These are phyloP conservation scores for Thermothielavioides terrestris DNA, from an alignment of 495 filamentous ascomycete genomes.

Conservation along the genomic window DNA sequence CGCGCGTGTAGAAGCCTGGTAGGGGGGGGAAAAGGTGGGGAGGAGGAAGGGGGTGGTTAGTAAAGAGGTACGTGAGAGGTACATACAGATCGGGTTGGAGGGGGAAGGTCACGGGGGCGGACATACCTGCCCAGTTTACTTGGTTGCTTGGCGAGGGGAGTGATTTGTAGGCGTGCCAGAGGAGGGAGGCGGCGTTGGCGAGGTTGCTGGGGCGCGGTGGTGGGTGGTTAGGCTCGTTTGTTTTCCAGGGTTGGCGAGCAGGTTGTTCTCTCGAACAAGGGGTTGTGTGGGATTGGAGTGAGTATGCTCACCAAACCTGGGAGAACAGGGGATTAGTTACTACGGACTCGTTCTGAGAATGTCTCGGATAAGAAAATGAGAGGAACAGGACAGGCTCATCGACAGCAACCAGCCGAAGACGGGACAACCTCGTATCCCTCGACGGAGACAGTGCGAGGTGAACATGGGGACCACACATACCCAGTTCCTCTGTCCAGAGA, in stretches of 20 bases:
- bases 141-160: slow-evolving; percentile 61
- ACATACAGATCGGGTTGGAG: not conserved
- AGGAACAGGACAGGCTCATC: too few species aligned
- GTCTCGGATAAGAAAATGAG: not conserved
- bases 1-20: slow-evolving; percentile 70
- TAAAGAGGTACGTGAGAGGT: slow-evolving; percentile 7
- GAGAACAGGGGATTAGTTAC: not conserved
- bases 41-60: not conserved
- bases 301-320: not conserved
- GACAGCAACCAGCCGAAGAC: too few species aligned
- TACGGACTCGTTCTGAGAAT: not conserved
- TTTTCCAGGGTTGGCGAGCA: not conserved
- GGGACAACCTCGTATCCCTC: too few species aligned
- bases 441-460: too few species aligned
- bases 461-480: slow-evolving; percentile 37
- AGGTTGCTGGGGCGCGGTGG: slow-evolving; percentile 53
- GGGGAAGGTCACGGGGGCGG: not conserved
- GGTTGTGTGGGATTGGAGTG: slow-evolving; percentile 10
- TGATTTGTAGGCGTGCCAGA: slow-evolving; percentile 78
- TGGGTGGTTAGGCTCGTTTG: not conserved
- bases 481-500: slow-evolving; percentile 81
- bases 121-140: slow-evolving; percentile 78
- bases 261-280: not conserved
- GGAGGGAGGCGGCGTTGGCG: slow-evolving; percentile 71
- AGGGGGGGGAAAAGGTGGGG: not conserved